Base-by-base conservation (phyloP, 345 rosid species). In the Eucalyptus decipiens region DNA sequence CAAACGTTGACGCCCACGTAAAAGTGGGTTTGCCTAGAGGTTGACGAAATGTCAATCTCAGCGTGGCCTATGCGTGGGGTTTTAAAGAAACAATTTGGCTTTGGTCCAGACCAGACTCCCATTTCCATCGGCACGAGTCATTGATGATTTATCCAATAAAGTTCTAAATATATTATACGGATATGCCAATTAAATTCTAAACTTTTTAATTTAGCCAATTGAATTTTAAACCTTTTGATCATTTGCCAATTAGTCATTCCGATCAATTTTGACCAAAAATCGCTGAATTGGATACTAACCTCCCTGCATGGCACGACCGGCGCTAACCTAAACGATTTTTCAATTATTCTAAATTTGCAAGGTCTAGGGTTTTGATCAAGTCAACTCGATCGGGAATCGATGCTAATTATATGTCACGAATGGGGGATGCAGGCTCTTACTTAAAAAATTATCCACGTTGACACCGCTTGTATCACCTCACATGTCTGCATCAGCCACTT, bases 231-330 rank as follows among this genome's bases (percentile, higher is more conserved):
- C 1, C 0, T 69, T 5, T 69, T 69, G 24, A 69, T 8, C 7
- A 69, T 67, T 67, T 32, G 6, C 2, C 0, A 34, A 72, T 34
- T 72, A 72, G 14, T 37, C 4, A 5, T 19, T 19, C 2, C 1
- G 0, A 6, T 9, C 14, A 34, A 37, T 76, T 76, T 6, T 72
- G 14, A 8, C 2, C 1, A 24, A 32, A 65, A 69, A 32, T 4
- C 0, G 4, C 4, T 8, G 11, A 62, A 28, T 14, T 62, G 37
- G 9, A 62, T 30, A 7, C 6, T n/a, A n/a, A n/a, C 21, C 11
- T 30, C 0, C 21, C 0, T n/a, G 1, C 37, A n/a, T 8, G 19
- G 6, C 40, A 65, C 6, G 2, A 65, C 0, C 5, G 0, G 0
- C 5, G 1, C 5, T 65, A n/a, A 65, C 5, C 0, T 60, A 1